Percentiles rank a stretch among this genome's conserved stretches.
Evolutionary conservation across 768 basidiomycete species (phyloP).

Genomic region (Mrakia blollopis): DNA sequence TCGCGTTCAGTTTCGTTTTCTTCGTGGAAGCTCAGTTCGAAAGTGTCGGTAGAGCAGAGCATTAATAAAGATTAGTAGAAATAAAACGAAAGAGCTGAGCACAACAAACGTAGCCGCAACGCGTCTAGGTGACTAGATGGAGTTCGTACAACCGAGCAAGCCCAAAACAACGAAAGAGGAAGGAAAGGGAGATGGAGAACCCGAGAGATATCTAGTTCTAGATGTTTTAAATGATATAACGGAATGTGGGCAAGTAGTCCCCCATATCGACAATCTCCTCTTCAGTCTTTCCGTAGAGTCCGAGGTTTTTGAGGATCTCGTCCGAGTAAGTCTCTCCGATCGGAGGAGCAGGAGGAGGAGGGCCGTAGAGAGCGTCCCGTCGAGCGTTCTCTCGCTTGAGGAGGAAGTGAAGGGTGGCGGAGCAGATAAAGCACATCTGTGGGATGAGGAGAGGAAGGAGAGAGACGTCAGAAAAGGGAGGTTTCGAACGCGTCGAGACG

Average conservation of each 20-base stretch:
- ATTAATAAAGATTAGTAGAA: background rate
- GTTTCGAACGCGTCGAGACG: background rate
- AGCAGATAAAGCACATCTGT: constrained; percentile 37
- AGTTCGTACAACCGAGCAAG: too few relatives aligned
- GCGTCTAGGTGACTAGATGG: too few relatives aligned
- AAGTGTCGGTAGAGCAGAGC: background rate
- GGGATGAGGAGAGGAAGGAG: background rate
- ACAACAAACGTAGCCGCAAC: background rate
- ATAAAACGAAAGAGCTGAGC: background rate
- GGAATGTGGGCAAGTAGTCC: constrained; percentile 20
- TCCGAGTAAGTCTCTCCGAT: constrained; percentile 15
- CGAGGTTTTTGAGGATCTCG: constrained; percentile 22
- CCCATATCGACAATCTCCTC: constrained; percentile 31
- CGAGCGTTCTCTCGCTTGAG: constrained; percentile 44
- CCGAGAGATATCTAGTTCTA: background rate
- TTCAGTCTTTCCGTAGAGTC: constrained; percentile 21
- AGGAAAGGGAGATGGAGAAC: background rate
- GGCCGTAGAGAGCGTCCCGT: constrained; percentile 44
- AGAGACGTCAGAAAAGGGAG: background rate
- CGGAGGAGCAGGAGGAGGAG: constrained; percentile 12
- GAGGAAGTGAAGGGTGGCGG: constrained; percentile 38
- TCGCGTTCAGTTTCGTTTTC: background rate
- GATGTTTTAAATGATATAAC: constrained; percentile 13
- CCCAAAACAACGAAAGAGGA: too few relatives aligned
- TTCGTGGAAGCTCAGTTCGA: background rate